Evolutionary conservation across 345 rosid genomes (phyloP).

Genomic region (Populus deltoides): DNA sequence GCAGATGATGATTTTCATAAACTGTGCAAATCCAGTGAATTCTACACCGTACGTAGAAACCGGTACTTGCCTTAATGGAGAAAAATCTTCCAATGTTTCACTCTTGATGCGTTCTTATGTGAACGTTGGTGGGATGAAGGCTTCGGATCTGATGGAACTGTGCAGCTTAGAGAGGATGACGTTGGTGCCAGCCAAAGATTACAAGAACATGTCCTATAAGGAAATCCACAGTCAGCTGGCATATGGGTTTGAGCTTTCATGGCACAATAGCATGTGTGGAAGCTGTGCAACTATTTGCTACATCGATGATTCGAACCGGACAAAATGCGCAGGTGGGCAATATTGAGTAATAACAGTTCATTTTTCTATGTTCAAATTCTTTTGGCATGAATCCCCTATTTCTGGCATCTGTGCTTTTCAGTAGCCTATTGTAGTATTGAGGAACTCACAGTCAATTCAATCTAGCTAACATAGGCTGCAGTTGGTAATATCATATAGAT

Average conservation of each 20-base stretch:
- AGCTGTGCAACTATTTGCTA: background rate
- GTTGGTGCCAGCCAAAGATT: background rate
- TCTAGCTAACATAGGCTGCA: too few relatives aligned
- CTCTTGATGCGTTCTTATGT: background rate
- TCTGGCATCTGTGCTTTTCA: too few relatives aligned
- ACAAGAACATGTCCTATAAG: background rate
- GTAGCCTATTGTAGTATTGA: too few relatives aligned
- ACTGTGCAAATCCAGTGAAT: background rate
- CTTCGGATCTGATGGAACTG: background rate
- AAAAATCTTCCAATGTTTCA: background rate
- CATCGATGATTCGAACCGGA: background rate
- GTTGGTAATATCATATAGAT: too few relatives aligned
- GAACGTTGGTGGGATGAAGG: background rate
- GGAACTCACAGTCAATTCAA: too few relatives aligned
- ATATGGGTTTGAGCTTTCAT: constrained; percentile 19
- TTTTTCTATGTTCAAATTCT: too few relatives aligned
- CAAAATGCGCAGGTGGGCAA: background rate
- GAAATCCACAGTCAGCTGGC: constrained; percentile 3
- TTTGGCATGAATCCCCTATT: too few relatives aligned
- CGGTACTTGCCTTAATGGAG: constrained; percentile 2
- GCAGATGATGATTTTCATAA: background rate
- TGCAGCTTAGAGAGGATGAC: constrained; percentile 9
- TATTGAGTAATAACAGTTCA: too few relatives aligned
- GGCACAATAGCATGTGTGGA: constrained; percentile 1
- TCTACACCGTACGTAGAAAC: constrained; percentile 6